Conservation (phyloP, 176 grass and related monocot species). For the Carex kokanica region DNA sequence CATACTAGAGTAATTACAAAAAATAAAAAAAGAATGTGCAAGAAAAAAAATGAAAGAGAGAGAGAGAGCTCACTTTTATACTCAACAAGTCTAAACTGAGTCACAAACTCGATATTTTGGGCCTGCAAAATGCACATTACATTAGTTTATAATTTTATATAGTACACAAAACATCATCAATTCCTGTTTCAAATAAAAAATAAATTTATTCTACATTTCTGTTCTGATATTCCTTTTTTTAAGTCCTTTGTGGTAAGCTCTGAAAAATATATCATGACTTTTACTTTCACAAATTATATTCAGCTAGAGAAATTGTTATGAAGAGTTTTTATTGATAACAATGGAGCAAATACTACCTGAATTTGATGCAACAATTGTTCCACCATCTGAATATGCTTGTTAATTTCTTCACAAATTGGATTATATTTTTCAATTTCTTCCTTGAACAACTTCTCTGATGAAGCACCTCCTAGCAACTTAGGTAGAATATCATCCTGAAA, state of each 20-base stretch:
- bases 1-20: not conserved
- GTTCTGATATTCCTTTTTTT: not conserved
- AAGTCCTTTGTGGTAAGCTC: not conserved
- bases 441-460: constrained; percentile 43
- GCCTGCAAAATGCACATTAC: constrained; percentile 14
- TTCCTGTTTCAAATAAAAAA: not conserved
- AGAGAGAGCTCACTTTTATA: constrained; percentile 20
- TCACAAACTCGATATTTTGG: constrained; percentile 23
- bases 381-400: constrained; percentile 33
- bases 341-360: constrained; percentile 17
- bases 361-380: constrained; percentile 44
- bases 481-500: constrained; percentile 46
- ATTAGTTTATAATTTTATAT: constrained; percentile 16
- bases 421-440: constrained; percentile 48
- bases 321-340: not conserved
- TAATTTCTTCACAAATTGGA: constrained; percentile 44
- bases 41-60: not conserved
- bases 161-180: not conserved
- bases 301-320: not conserved
- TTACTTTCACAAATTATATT: not conserved
- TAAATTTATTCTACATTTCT: not conserved
- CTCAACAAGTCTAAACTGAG: constrained; percentile 14
- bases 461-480: constrained; percentile 37
- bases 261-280: not conserved
- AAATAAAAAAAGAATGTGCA: not conserved